Base-by-base conservation (phyloP, 2,329 filamentous ascomycete species). In the Davidsoniella eucalypti region DNA sequence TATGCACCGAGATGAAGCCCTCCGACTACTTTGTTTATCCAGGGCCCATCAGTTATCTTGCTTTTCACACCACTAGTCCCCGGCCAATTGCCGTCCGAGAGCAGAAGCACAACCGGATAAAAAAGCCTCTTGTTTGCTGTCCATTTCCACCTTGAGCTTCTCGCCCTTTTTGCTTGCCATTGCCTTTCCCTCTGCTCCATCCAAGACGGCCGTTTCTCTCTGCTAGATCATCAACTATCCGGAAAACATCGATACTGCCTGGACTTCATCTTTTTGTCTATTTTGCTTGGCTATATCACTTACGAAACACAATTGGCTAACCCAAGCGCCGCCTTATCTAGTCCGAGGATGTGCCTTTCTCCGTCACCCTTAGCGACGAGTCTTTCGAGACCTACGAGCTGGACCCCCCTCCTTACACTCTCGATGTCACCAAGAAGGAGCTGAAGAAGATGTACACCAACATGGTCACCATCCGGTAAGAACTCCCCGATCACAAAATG, bases 371-470 rank as follows among this genome's bases (percentile, higher is more conserved):
- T 66, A 94, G 87, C 66, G 87, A 95, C 67, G 90, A 96, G 82
- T 90, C 86, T 73, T 98, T 96, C 73, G 92, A 98, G 78, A 95
- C 92, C 53, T 98, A 96, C 72, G 87, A 95, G 75, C 79, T 98
- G 65, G 92, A 98, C 71, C 88, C 90, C 60, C 92, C 92, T 57
- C 74, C 87, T 53, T 95, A 95, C 76, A 88, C 85, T 56, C 72
- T 98, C 60, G 75, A 93, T 61, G 85, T 87, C 57, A 96, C 90
- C 63, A 98, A 98, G 82, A 87, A 85, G 71, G 85, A 96, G 73
- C 74, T 98, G 66, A 96, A 94, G 80, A 76, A 93, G 75, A 96
- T 96, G 82, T 98, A 98, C 78, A 82, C 82, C 67, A 87, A 96
- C 68, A 96, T 98, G 92, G 90, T 96, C 50, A 73, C 79, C 58